Percentiles rank a stretch among this genome's conserved stretches.
Evolutionary conservation across 306 rosid genomes (phyloP).

Genomic region (Corylus americana): DNA sequence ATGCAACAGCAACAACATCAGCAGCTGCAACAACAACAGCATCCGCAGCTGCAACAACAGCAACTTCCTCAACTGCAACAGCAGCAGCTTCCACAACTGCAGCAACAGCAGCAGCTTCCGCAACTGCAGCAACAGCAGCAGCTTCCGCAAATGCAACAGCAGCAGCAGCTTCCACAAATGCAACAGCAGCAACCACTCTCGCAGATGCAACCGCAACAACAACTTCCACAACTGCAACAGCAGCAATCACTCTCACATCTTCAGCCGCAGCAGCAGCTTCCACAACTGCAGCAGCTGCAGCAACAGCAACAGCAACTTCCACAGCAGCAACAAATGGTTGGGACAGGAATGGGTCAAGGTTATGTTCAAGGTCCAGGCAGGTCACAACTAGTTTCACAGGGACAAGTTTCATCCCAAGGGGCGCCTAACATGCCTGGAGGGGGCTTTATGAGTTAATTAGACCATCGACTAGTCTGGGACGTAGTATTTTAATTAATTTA

Average conservation of each 20-base stretch:
- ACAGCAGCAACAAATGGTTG: conserved; percentile 84
- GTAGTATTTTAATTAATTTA: neutral
- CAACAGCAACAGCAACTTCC: conserved; percentile 52
- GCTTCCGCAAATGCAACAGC: conserved; percentile 28
- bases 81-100: conserved; percentile 29
- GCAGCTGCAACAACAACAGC: conserved; percentile 14
- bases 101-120: conserved; percentile 20
- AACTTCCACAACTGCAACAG: conserved; percentile 30
- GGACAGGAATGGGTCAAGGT: conserved; percentile 70
- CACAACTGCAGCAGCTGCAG: conserved; percentile 59
- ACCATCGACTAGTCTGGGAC: neutral
- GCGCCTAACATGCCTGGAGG: conserved; percentile 70
- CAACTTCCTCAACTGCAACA: conserved; percentile 32
- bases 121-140: conserved; percentile 19
- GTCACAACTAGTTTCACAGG: conserved; percentile 78
- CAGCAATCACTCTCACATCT: conserved; percentile 45
- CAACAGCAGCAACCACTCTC: conserved; percentile 46
- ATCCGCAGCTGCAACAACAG: conserved; percentile 19
- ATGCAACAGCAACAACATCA: conserved; percentile 34
- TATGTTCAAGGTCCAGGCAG: conserved; percentile 85
- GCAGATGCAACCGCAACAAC: conserved; percentile 47
- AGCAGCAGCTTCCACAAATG: conserved; percentile 49
- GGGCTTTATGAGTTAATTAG: conserved; percentile 65
- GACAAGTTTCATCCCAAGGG: conserved; percentile 80
- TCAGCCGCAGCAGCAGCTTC: conserved; percentile 53